Evolutionary conservation across 2,329 filamentous ascomycete species (phyloP).

Genomic region (Clathrospora elynae): DNA sequence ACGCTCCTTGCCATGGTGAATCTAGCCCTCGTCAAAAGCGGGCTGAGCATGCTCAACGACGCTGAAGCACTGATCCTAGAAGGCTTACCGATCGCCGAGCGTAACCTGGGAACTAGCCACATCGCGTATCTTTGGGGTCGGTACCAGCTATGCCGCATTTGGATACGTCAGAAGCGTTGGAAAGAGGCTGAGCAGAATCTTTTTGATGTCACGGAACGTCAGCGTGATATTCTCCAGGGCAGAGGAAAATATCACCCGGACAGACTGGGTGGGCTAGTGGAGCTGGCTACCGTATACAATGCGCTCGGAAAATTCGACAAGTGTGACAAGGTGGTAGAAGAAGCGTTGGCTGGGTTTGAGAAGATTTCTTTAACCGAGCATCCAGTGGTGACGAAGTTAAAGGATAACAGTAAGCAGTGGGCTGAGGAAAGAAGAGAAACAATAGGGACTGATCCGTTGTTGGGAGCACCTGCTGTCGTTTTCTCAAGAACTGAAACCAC

Average conservation of each 20-base stretch:
- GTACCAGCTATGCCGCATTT: slow-evolving; percentile 8
- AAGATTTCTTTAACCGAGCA: slow-evolving; percentile 5
- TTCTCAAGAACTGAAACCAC: too few species aligned
- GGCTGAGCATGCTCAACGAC: slow-evolving; percentile 20
- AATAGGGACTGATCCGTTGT: too few species aligned
- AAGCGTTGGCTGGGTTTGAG: slow-evolving; percentile 3
- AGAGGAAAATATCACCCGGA: slow-evolving; percentile 13
- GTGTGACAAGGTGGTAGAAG: slow-evolving; percentile 3
- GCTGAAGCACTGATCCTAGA: slow-evolving; percentile 22
- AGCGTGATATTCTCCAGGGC: slow-evolving; percentile 7
- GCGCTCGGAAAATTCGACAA: slow-evolving; percentile 3
- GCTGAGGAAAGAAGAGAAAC: slow-evolving; percentile 1
- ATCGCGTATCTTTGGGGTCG: slow-evolving; percentile 18
- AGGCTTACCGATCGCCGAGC: slow-evolving; percentile 20
- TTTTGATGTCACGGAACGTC: slow-evolving; percentile 13
- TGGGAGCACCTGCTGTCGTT: too few species aligned
- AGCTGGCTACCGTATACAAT: slow-evolving; percentile 11
- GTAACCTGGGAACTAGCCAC: slow-evolving; percentile 27
- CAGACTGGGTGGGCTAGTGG: slow-evolving; percentile 14
- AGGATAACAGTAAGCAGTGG: slow-evolving; percentile 3
- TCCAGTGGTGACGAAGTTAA: slow-evolving; percentile 2
- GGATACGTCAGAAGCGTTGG: slow-evolving; percentile 14
- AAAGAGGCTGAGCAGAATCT: slow-evolving; percentile 12
- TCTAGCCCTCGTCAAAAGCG: slow-evolving; percentile 23
- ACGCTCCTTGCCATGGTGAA: slow-evolving; percentile 32